Conservation (phyloP, 768 basidiomycete species). For the Tylopilus sp. region DNA sequence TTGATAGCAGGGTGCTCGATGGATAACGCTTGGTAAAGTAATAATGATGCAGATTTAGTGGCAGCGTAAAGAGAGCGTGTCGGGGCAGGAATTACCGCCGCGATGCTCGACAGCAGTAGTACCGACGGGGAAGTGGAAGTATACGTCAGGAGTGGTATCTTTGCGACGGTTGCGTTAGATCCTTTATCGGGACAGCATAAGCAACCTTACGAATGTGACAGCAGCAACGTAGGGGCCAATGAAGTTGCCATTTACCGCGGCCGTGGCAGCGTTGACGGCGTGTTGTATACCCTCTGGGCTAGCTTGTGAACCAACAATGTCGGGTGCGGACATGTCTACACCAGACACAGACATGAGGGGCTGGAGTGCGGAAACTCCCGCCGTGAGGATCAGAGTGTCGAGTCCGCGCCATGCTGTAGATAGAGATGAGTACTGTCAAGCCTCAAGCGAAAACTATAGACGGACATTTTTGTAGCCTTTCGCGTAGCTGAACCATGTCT, state of each 20-base stretch:
- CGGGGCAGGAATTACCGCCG: constrained; percentile 78
- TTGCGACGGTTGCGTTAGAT: background rate
- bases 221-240: constrained; percentile 67
- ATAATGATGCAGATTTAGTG: constrained; percentile 75
- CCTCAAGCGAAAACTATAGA: background rate
- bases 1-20: constrained; percentile 72
- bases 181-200: background rate
- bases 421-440: background rate
- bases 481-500: constrained; percentile 63
- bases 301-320: constrained; percentile 36
- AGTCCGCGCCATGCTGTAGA: constrained; percentile 71
- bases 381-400: constrained; percentile 78
- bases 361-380: constrained; percentile 80
- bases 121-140: constrained; percentile 69
- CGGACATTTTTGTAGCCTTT: constrained; percentile 50
- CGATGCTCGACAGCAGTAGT: constrained; percentile 75
- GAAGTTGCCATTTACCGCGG: constrained; percentile 63
- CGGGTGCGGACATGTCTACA: constrained; percentile 33
- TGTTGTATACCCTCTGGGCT: constrained; percentile 54
- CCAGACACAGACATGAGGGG: constrained; percentile 74
- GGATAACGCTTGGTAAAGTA: constrained; percentile 74
- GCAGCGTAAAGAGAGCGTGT: constrained; percentile 82
- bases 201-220: constrained; percentile 59
- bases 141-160: constrained; percentile 74
- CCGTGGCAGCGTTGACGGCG: constrained; percentile 52